Evolutionary conservation across 2,329 filamentous ascomycete genomes (phyloP).

Genomic region (Xylaria sp.): DNA sequence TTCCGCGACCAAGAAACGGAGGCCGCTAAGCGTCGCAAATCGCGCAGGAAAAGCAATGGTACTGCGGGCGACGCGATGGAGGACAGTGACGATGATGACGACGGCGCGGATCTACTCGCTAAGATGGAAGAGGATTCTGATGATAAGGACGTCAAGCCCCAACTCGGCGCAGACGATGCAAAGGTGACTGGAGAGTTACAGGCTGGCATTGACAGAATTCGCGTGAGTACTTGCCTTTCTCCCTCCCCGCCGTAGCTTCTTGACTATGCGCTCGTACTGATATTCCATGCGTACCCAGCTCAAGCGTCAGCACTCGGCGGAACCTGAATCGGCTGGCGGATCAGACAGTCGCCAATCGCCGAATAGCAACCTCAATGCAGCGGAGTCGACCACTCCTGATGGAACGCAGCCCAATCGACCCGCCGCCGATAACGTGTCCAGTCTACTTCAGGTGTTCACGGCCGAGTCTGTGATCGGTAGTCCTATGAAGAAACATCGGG

Average conservation of each 20-base stretch:
- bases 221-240: conserved; percentile 46
- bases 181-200: conserved; percentile 68
- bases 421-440: conserved; percentile 31
- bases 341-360: conserved; percentile 44
- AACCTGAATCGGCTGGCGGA: conserved; percentile 50
- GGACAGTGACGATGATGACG: conserved; percentile 62
- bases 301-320: conserved; percentile 73
- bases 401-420: conserved; percentile 31
- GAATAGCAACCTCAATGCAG: conserved; percentile 37
- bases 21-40: conserved; percentile 51
- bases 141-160: conserved; percentile 55
- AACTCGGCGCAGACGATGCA: conserved; percentile 65
- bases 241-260: neutral
- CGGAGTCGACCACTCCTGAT: conserved; percentile 39
- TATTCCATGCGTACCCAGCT: conserved; percentile 47
- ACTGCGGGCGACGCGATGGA: conserved; percentile 52
- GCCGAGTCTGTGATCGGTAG: conserved; percentile 55
- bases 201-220: conserved; percentile 76
- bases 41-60: conserved; percentile 59
- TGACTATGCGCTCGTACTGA: conserved; percentile 22
- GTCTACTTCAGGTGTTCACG: conserved; percentile 40
- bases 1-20: conserved; percentile 69
- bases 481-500: conserved; percentile 70
- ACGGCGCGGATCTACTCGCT: conserved; percentile 57
- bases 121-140: conserved; percentile 63